phyloP scores from a whole-genome alignment of 441 rosid genomes.

The Pelargonium citronellum region DNA sequence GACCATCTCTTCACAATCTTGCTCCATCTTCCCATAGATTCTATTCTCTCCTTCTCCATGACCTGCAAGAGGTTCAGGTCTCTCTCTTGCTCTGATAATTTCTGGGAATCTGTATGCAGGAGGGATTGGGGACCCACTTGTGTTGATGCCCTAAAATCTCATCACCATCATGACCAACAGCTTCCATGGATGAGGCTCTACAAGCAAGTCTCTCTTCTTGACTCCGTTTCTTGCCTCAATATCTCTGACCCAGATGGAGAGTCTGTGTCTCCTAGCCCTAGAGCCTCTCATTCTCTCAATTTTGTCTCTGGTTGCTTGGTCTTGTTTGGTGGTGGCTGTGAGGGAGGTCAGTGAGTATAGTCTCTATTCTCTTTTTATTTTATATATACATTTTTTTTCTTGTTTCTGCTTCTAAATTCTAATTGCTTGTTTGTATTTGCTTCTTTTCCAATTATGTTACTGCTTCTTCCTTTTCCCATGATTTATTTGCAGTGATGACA shows the following conservation, averaged over 20 bases:
- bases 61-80: constrained; percentile 62
- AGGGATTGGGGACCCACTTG: constrained; percentile 66
- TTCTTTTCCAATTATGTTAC: no score
- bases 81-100: constrained; percentile 31
- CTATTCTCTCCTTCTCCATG: constrained; percentile 59
- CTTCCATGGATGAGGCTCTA: constrained; percentile 66
- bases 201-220: constrained; percentile 49
- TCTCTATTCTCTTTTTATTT: background rate
- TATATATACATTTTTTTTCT: background rate
- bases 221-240: constrained; percentile 51
- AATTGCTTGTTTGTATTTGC: background rate
- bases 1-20: constrained; percentile 75
- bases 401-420: background rate
- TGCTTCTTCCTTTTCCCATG: no score
- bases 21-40: constrained; percentile 68
- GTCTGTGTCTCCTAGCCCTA: constrained; percentile 48
- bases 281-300: constrained; percentile 94
- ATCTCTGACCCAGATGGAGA: constrained; percentile 37
- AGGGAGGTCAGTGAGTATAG: constrained; percentile 62
- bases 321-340: constrained; percentile 87
- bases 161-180: constrained; percentile 21
- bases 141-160: constrained; percentile 53
- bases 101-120: constrained; percentile 5
- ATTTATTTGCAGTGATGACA: no score
- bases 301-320: constrained; percentile 76